phyloP scores from a whole-genome alignment of 768 basidiomycete species.

The Tremella mesenterica region DNA sequence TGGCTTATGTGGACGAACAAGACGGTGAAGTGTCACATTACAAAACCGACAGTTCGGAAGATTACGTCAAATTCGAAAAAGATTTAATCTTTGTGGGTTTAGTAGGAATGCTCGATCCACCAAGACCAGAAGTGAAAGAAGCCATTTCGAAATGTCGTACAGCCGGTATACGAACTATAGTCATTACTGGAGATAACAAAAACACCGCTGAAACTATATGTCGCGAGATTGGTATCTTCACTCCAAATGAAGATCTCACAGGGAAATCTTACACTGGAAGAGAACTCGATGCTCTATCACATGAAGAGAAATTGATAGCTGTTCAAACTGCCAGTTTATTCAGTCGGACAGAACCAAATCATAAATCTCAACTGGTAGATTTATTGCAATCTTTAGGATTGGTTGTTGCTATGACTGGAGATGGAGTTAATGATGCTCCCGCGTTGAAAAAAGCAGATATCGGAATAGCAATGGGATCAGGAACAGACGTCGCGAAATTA shows the following conservation, averaged over 20 bases:
- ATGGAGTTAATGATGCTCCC: conserved; percentile 97
- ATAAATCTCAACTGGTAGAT: conserved; percentile 92
- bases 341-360: conserved; percentile 84
- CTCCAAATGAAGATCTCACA: conserved; percentile 71
- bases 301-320: conserved; percentile 72
- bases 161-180: conserved; percentile 90
- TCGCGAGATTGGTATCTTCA: conserved; percentile 89
- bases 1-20: conserved; percentile 72
- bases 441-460: conserved; percentile 96
- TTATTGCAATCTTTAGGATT: conserved; percentile 80
- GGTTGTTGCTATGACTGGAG: conserved; percentile 90
- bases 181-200: conserved; percentile 97
- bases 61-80: conserved; percentile 84
- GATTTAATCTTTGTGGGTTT: conserved; percentile 88
- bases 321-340: conserved; percentile 85
- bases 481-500: conserved; percentile 95
- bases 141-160: conserved; percentile 84
- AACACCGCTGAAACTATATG: conserved; percentile 96
- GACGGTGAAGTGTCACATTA: conserved; percentile 75
- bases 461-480: conserved; percentile 97
- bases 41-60: conserved; percentile 63
- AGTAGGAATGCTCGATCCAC: conserved; percentile 96
- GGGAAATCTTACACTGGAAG: conserved; percentile 92
- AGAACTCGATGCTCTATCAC: conserved; percentile 72
- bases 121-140: conserved; percentile 78